These are phyloP conservation scores for Apiospora malaysiana DNA, from an alignment of 2,329 filamentous ascomycete genomes.

Conservation along the genomic window DNA sequence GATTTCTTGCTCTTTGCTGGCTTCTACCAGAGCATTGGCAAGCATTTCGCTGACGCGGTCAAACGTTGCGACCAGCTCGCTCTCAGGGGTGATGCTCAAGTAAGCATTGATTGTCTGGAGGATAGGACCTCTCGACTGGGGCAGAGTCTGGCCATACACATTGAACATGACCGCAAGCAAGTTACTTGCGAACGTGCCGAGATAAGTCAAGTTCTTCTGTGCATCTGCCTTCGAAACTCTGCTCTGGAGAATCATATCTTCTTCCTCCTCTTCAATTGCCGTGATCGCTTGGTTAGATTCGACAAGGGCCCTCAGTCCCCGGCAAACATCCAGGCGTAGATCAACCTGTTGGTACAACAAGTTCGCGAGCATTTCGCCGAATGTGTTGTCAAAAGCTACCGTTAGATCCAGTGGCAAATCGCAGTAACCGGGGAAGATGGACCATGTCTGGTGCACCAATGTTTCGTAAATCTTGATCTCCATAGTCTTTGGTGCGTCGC, in stretches of 20 bases:
- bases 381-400: slow-evolving; percentile 80
- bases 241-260: slow-evolving; percentile 76
- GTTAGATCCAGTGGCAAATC: slow-evolving; percentile 83
- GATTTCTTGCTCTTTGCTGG: slow-evolving; percentile 56
- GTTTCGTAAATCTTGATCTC: slow-evolving; percentile 95
- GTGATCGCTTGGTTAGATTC: slow-evolving; percentile 89
- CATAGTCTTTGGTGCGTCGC: slow-evolving; percentile 84
- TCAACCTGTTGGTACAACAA: slow-evolving; percentile 92
- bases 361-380: slow-evolving; percentile 90
- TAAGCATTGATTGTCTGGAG: slow-evolving; percentile 95
- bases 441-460: slow-evolving; percentile 94
- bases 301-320: slow-evolving; percentile 82
- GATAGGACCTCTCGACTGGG: slow-evolving; percentile 88
- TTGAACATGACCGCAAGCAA: slow-evolving; percentile 98
- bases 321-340: slow-evolving; percentile 85
- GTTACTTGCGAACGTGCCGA: slow-evolving; percentile 82
- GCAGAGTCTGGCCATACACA: slow-evolving; percentile 95
- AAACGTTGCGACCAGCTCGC: slow-evolving; percentile 87
- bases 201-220: slow-evolving; percentile 79
- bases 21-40: slow-evolving; percentile 71
- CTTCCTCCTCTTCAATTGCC: slow-evolving; percentile 69
- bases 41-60: slow-evolving; percentile 85
- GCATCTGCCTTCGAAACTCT: slow-evolving; percentile 78
- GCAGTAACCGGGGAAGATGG: slow-evolving; percentile 90
- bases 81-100: slow-evolving; percentile 80